Evolutionary conservation across 2,329 filamentous ascomycete genomes (phyloP).

Genomic region (Aurifilum marmelostoma): DNA sequence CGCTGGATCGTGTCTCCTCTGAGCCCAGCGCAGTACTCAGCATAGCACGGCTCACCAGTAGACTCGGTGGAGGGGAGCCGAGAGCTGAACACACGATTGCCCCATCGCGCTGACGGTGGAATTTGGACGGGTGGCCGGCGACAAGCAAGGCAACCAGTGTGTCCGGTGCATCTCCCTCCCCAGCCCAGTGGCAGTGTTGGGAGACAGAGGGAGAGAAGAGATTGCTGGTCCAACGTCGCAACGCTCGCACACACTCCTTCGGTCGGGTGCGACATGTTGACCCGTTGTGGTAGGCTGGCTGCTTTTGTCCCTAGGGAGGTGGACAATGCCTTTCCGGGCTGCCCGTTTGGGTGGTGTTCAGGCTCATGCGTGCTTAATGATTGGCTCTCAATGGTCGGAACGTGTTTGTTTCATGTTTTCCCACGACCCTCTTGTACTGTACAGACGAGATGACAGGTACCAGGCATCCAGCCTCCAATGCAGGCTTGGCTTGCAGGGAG

Average conservation of each 20-base stretch:
- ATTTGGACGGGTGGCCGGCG: neutral
- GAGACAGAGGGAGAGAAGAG: too few relatives aligned
- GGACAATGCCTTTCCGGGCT: neutral
- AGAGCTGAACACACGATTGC: neutral
- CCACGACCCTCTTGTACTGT: slow-evolving; percentile 14
- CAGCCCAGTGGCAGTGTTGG: too few relatives aligned
- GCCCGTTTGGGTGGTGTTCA: neutral
- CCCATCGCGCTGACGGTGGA: neutral
- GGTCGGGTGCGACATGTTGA: neutral
- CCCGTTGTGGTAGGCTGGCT: slow-evolving; percentile 3
- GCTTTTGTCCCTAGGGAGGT: neutral
- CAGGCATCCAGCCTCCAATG: neutral
- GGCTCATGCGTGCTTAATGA: slow-evolving; percentile 4
- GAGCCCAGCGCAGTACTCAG: neutral
- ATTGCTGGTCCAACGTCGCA: neutral
- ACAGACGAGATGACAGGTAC: slow-evolving; percentile 22
- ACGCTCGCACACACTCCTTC: neutral
- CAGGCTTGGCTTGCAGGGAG: slow-evolving; percentile 1
- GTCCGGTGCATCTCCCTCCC: neutral
- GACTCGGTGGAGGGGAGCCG: neutral
- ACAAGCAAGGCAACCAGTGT: neutral
- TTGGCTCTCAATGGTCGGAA: slow-evolving; percentile 13
- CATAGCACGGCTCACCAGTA: too few relatives aligned
- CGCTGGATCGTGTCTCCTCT: slow-evolving; percentile 8
- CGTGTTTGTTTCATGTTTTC: slow-evolving; percentile 24